These are phyloP conservation scores for Porodaedalea pini DNA, from an alignment of 1,284 basidiomycete genomes.

Conservation along the genomic window DNA sequence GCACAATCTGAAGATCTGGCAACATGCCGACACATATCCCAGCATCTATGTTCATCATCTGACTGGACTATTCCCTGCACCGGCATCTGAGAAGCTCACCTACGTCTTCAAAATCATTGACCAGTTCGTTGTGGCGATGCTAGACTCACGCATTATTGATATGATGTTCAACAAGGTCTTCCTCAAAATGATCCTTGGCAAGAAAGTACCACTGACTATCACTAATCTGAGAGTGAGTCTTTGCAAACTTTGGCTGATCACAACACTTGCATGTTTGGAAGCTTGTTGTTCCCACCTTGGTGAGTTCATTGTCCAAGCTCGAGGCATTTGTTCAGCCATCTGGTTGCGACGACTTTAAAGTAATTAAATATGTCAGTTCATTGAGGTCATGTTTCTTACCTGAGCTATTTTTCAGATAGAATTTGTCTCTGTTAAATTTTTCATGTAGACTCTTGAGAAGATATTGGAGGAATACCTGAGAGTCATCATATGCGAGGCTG, in stretches of 20 bases:
- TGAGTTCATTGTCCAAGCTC: conserved; percentile 81
- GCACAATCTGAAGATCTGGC: conserved; percentile 85
- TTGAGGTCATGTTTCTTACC: too few relatives aligned
- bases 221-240: conserved; percentile 67
- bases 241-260: conserved; percentile 11
- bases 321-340: conserved; percentile 51
- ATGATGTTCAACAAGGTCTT: conserved; percentile 92
- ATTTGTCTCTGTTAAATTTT: conserved; percentile 25
- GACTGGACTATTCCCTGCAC: conserved; percentile 85
- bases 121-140: conserved; percentile 92
- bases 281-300: conserved; percentile 81
- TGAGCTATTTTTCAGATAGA: too few relatives aligned
- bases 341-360: conserved; percentile 49
- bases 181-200: conserved; percentile 82
- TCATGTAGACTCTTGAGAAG: conserved; percentile 85
- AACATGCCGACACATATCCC: conserved; percentile 70
- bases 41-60: conserved; percentile 78
- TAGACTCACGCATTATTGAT: conserved; percentile 97
- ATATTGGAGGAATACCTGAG: conserved; percentile 94
- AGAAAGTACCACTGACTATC: conserved; percentile 79
- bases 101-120: conserved; percentile 89
- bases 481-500: conserved; percentile 90
- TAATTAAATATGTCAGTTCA: too few relatives aligned
- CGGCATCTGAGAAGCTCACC: conserved; percentile 71
- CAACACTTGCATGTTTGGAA: conserved; percentile 30